Evolutionary conservation across 2,329 filamentous ascomycete genomes (phyloP).

Genomic region (Arthrobotrys sphaeroides): DNA sequence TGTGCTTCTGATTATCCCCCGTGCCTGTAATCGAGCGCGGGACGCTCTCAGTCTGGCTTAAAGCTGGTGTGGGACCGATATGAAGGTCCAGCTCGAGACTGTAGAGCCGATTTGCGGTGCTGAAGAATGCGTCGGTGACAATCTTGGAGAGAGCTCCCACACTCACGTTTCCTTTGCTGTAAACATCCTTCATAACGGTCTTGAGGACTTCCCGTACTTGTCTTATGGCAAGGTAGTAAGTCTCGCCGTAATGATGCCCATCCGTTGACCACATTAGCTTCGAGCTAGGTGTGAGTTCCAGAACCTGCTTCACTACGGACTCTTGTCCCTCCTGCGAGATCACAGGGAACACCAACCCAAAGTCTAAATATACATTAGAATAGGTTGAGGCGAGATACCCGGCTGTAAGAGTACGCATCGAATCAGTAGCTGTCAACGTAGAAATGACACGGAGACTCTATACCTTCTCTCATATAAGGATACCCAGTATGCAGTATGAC

Average conservation of each 20-base stretch:
- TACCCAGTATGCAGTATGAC: constrained; percentile 83
- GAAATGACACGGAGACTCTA: neutral
- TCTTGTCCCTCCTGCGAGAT: constrained; percentile 80
- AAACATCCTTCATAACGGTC: constrained; percentile 64
- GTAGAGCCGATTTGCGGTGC: constrained; percentile 80
- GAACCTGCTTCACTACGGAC: constrained; percentile 73
- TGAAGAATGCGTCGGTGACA: constrained; percentile 75
- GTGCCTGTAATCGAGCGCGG: neutral
- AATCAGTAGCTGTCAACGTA: neutral
- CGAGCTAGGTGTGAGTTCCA: constrained; percentile 66
- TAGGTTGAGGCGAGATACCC: constrained; percentile 82
- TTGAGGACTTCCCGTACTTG: constrained; percentile 71
- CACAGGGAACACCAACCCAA: constrained; percentile 83
- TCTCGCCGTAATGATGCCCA: constrained; percentile 56
- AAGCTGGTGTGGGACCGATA: constrained; percentile 6
- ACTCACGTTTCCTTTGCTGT: constrained; percentile 72
- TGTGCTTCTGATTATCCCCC: constrained; percentile 53
- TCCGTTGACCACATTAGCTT: constrained; percentile 58
- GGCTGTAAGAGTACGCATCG: constrained; percentile 60
- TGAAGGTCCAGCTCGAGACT: constrained; percentile 65
- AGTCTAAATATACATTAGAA: constrained; percentile 81
- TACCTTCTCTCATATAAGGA: constrained; percentile 75
- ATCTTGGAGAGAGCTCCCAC: constrained; percentile 71
- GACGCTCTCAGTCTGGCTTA: constrained; percentile 58
- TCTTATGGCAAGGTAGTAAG: constrained; percentile 55